These are phyloP conservation scores for Saccharomycopsis sp. DNA, from an alignment of 805 yeast species.

Conservation along the genomic window DNA sequence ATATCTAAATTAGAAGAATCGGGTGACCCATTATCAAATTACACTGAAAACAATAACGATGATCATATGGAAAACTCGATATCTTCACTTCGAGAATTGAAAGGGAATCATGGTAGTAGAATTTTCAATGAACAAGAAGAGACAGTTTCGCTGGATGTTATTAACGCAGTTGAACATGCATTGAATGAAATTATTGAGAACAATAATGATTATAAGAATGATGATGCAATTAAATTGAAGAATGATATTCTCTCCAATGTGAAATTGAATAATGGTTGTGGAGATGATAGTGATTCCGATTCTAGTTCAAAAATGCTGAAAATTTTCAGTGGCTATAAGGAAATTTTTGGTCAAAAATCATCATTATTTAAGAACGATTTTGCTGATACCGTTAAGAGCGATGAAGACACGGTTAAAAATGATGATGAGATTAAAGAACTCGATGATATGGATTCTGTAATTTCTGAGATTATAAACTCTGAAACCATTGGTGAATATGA, in stretches of 20 bases:
- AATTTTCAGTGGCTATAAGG: conserved; percentile 13
- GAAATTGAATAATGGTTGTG: not conserved
- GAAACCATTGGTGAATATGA: conserved; percentile 26
- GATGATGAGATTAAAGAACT: conserved; percentile 26
- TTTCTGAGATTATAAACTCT: conserved; percentile 21
- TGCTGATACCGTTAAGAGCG: not conserved
- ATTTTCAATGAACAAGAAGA: conserved; percentile 19
- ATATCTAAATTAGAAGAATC: conserved; percentile 10
- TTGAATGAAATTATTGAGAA: conserved; percentile 49
- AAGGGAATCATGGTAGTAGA: conserved; percentile 2
- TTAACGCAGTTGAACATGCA: conserved; percentile 62
- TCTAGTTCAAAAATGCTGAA: not conserved
- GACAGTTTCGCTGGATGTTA: conserved; percentile 37
- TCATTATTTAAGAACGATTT: conserved; percentile 11
- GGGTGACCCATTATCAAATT: conserved; percentile 17
- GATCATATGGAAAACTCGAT: conserved; percentile 6
- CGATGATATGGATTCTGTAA: conserved; percentile 22
- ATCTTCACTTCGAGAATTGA: not conserved
- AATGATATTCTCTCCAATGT: conserved; percentile 11
- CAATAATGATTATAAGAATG: conserved; percentile 15
- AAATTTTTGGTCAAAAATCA: conserved; percentile 11
- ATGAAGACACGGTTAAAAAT: conserved; percentile 24
- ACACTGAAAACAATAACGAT: conserved; percentile 7
- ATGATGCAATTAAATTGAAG: conserved; percentile 15
- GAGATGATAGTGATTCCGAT: not conserved